phyloP scores from a whole-genome alignment of 805 yeast genomes.

The Candida sphagnicola region DNA sequence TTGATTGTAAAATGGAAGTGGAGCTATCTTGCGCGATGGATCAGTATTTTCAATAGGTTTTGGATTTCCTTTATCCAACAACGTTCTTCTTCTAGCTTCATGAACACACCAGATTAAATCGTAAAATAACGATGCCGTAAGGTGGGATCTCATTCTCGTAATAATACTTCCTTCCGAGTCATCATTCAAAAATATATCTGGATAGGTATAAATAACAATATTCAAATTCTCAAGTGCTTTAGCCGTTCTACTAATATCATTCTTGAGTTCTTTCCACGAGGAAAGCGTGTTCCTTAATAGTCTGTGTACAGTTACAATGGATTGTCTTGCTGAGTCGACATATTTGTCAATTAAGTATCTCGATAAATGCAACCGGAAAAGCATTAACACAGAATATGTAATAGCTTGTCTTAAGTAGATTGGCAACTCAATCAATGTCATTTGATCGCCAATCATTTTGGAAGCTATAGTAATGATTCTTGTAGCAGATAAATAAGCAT shows the following conservation, averaged over 20 bases:
- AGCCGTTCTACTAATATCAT: conserved; percentile 88
- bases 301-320: conserved; percentile 89
- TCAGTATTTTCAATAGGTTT: conserved; percentile 8
- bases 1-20: conserved; percentile 87
- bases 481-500: conserved; percentile 78
- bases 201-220: conserved; percentile 81
- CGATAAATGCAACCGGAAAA: conserved; percentile 79
- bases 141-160: conserved; percentile 84
- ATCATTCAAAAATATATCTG: conserved; percentile 69
- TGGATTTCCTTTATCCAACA: conserved; percentile 25
- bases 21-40: conserved; percentile 45
- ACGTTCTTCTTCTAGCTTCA: conserved; percentile 76
- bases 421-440: conserved; percentile 78
- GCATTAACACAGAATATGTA: conserved; percentile 69
- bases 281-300: conserved; percentile 81
- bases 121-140: conserved; percentile 86
- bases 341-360: conserved; percentile 69
- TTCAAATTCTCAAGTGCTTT: conserved; percentile 85
- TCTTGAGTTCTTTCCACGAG: conserved; percentile 88
- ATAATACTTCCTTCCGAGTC: conserved; percentile 48
- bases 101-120: conserved; percentile 93
- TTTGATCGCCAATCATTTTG: conserved; percentile 54
- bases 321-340: conserved; percentile 85
- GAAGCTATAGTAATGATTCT: conserved; percentile 76
- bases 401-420: conserved; percentile 84